These are phyloP conservation scores for Eucalyptus curtisii DNA, from an alignment of 345 rosid species.

Conservation along the genomic window DNA sequence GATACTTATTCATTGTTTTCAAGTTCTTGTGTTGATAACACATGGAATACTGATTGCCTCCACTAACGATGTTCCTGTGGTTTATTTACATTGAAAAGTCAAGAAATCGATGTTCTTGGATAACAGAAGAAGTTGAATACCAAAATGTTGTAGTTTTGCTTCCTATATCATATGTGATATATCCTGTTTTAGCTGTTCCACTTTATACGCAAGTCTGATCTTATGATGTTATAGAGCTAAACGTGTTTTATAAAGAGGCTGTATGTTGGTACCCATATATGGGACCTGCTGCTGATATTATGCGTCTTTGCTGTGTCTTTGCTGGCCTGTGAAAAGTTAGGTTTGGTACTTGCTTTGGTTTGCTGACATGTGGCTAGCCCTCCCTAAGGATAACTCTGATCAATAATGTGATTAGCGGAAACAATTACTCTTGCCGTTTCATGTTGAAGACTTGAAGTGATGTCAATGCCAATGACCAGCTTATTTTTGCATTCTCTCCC, in stretches of 20 bases:
- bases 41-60: background rate
- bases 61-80: background rate
- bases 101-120: background rate
- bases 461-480: background rate
- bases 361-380: background rate
- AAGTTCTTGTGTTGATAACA: background rate
- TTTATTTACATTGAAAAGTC: background rate
- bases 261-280: background rate
- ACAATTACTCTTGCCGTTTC: background rate
- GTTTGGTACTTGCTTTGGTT: background rate
- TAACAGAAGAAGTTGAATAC: background rate
- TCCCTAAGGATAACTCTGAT: background rate
- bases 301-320: background rate
- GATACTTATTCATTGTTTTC: background rate
- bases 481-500: background rate
- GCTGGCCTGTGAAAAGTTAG: background rate
- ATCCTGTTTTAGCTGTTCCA: background rate
- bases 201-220: background rate
- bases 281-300: background rate
- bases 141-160: background rate
- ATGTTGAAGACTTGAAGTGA: background rate
- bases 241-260: background rate
- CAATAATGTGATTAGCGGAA: background rate
- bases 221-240: background rate
- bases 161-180: background rate